phyloP scores from a whole-genome alignment of 768 basidiomycete genomes.

The Arthromyces matolae region DNA sequence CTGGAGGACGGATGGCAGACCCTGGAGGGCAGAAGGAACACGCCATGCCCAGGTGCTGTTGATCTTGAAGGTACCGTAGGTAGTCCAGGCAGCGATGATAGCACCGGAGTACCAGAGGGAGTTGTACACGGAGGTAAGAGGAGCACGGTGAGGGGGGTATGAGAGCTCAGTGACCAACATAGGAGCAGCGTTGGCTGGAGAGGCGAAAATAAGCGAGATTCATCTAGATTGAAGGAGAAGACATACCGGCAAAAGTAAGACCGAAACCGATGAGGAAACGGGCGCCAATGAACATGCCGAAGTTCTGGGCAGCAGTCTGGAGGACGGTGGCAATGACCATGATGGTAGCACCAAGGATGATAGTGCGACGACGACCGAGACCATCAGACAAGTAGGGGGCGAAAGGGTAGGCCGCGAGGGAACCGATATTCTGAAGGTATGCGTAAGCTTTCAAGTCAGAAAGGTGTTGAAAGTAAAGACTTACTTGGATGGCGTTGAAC shows the following conservation, averaged over 20 bases:
- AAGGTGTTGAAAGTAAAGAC: conserved; percentile 12
- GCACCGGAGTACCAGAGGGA: conserved; percentile 85
- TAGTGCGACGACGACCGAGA: conserved; percentile 61
- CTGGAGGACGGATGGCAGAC: conserved; percentile 64
- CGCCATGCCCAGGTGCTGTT: conserved; percentile 76
- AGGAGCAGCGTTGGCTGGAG: conserved; percentile 65
- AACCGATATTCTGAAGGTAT: conserved; percentile 66
- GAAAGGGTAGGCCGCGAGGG: conserved; percentile 64
- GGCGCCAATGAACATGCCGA: conserved; percentile 79
- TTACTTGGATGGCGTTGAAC: conserved; percentile 71
- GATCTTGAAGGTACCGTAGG: conserved; percentile 77
- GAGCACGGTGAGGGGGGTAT: conserved; percentile 79
- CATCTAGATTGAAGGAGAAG: conserved; percentile 5
- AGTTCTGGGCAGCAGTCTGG: conserved; percentile 68
- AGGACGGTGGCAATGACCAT: conserved; percentile 67
- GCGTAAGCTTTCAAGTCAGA: background rate
- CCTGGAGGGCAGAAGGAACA: conserved; percentile 72
- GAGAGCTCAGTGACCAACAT: conserved; percentile 84
- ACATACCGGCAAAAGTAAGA: conserved; percentile 60
- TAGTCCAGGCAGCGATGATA: conserved; percentile 83
- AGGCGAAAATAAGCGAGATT: conserved; percentile 2
- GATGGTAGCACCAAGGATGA: conserved; percentile 66
- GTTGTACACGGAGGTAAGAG: conserved; percentile 76
- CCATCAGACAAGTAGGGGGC: conserved; percentile 71
- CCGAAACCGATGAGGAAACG: conserved; percentile 79